These are phyloP conservation scores for Globisporangium lucens DNA, from an alignment of 352 stramenopile genomes.

Conservation along the genomic window DNA sequence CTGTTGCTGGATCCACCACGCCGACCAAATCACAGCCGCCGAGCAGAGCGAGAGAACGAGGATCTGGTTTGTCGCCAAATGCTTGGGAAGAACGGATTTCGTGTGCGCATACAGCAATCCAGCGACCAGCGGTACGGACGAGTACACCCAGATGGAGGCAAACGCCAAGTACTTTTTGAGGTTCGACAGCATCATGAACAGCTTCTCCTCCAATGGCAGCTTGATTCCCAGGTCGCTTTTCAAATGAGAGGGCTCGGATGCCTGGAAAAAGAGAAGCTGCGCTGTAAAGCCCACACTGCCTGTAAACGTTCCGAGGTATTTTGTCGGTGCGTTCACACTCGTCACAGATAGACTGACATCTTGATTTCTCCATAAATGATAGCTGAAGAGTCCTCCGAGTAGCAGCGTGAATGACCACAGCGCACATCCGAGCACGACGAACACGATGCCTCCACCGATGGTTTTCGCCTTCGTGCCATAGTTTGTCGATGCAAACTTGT, in stretches of 20 bases:
- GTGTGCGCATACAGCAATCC: slow-evolving; percentile 27
- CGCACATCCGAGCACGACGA: slow-evolving; percentile 44
- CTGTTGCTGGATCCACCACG: slow-evolving; percentile 48
- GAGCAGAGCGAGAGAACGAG: slow-evolving; percentile 33
- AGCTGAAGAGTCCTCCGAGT: slow-evolving; percentile 41
- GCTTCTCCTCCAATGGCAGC: slow-evolving; percentile 8
- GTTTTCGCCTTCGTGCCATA: slow-evolving; percentile 29
- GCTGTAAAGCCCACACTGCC: slow-evolving; percentile 44
- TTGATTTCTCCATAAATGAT: slow-evolving; percentile 39
- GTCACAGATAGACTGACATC: background rate
- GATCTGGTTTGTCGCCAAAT: slow-evolving; percentile 29
- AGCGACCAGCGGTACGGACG: slow-evolving; percentile 11
- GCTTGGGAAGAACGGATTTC: slow-evolving; percentile 25
- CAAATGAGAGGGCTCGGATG: slow-evolving; percentile 19
- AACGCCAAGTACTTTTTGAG: slow-evolving; percentile 14
- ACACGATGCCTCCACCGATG: slow-evolving; percentile 44
- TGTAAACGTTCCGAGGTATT: slow-evolving; percentile 49
- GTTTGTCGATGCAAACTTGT: slow-evolving; percentile 33
- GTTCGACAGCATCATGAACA: slow-evolving; percentile 6
- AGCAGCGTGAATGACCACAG: slow-evolving; percentile 62
- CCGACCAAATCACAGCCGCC: slow-evolving; percentile 29
- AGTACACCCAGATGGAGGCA: slow-evolving; percentile 22
- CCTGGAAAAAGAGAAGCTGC: slow-evolving; percentile 44
- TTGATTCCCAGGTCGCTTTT: background rate
- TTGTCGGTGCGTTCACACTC: slow-evolving; percentile 17